phyloP scores from a whole-genome alignment of 2,329 filamentous ascomycete species.

The Mycosphaerelloides madeirae region DNA sequence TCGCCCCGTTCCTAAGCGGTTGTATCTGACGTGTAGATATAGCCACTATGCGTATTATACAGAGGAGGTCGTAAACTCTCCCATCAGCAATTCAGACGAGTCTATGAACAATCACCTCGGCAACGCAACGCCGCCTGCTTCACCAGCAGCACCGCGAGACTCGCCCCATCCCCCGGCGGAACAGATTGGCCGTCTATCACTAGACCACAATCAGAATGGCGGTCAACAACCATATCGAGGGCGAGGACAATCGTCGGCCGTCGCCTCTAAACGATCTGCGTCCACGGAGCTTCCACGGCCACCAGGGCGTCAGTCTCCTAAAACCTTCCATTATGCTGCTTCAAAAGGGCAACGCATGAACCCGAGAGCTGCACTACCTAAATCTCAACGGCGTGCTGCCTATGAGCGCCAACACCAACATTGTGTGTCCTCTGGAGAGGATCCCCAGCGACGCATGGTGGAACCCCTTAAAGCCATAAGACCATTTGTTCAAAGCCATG shows the following conservation, averaged over 20 bases:
- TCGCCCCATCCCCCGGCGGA: not conserved
- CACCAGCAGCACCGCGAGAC: constrained; percentile 1
- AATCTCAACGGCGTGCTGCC: not conserved
- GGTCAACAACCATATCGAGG: constrained; percentile 3
- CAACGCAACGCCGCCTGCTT: constrained; percentile 14
- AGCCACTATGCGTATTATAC: too few relatives aligned
- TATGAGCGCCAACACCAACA: constrained; percentile 1
- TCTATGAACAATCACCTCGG: constrained; percentile 14
- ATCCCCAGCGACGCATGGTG: constrained; percentile 1
- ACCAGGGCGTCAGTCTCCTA: constrained; percentile 4
- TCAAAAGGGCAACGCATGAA: not conserved
- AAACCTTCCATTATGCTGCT: constrained; percentile 1
- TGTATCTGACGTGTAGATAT: too few relatives aligned
- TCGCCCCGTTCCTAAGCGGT: too few relatives aligned
- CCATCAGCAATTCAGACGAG: constrained; percentile 4
- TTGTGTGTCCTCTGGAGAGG: constrained; percentile 1
- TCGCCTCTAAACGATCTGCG: constrained; percentile 9
- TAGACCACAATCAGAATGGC: constrained; percentile 5
- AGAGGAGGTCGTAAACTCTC: too few relatives aligned
- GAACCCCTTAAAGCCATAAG: constrained; percentile 3
- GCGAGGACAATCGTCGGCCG: not conserved
- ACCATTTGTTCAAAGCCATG: constrained; percentile 7
- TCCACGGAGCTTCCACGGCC: constrained; percentile 5
- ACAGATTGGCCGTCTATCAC: constrained; percentile 12
- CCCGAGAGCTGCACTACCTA: not conserved